phyloP scores from a whole-genome alignment of 257 asterid species.

The Anisodus tanguticus region DNA sequence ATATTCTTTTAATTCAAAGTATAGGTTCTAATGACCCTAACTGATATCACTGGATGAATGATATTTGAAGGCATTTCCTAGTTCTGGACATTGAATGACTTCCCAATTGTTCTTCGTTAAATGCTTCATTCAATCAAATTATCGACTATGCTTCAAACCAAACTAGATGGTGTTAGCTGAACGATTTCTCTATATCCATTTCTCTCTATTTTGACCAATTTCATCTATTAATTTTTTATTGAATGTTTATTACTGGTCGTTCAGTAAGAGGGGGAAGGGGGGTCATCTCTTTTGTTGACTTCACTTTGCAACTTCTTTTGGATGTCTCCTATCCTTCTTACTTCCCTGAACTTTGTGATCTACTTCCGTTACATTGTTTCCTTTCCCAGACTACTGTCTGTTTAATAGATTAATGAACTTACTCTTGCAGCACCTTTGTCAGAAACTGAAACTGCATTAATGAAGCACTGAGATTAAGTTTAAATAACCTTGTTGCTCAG shows the following conservation, averaged over 20 bases:
- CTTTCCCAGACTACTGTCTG: slow-evolving; percentile 4
- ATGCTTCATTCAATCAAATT: neutral
- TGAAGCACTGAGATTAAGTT: slow-evolving; percentile 67
- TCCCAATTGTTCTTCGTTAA: slow-evolving; percentile 6
- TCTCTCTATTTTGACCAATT: slow-evolving; percentile 1
- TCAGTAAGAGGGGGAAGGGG: neutral
- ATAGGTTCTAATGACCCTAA: neutral
- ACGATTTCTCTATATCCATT: slow-evolving; percentile 8
- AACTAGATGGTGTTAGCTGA: neutral
- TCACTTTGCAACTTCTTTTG: neutral
- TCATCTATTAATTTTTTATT: neutral
- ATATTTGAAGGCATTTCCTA: neutral
- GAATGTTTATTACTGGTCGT: neutral
- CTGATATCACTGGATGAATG: slow-evolving; percentile 9
- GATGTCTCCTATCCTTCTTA: neutral
- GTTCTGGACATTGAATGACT: neutral
- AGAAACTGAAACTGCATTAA: slow-evolving; percentile 93
- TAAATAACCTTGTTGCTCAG: slow-evolving; percentile 32
- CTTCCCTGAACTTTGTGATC: neutral
- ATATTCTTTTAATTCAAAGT: neutral
- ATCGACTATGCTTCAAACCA: neutral
- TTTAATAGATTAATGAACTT: slow-evolving; percentile 20
- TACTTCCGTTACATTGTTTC: neutral
- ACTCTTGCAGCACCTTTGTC: slow-evolving; percentile 89
- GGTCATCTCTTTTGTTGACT: neutral